Conservation (phyloP, 1,284 basidiomycete genomes). For the Malassezia brasiliensis region DNA sequence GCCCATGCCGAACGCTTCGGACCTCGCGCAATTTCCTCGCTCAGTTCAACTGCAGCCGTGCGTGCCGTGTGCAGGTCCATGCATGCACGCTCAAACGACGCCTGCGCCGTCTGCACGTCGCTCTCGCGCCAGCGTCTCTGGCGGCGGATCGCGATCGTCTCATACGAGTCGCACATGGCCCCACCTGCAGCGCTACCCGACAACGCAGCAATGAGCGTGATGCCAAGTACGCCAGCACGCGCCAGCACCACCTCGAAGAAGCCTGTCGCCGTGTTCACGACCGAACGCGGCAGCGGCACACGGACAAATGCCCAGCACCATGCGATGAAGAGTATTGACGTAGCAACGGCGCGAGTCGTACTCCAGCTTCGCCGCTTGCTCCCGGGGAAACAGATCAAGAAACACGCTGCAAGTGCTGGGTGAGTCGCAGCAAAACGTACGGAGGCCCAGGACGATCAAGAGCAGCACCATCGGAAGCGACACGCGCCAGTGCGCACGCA, state of each 20-base stretch:
- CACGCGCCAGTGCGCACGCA: slow-evolving; percentile 21
- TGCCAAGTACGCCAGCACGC: slow-evolving; percentile 49
- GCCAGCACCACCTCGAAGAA: slow-evolving; percentile 28
- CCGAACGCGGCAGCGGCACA: slow-evolving; percentile 35
- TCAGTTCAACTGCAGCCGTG: slow-evolving; percentile 9
- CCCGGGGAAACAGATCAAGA: slow-evolving; percentile 30
- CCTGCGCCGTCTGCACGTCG: slow-evolving; percentile 20
- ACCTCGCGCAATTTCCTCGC: background rate
- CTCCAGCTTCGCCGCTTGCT: slow-evolving; percentile 7
- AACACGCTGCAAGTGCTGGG: slow-evolving; percentile 29
- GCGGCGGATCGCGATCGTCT: slow-evolving; percentile 27
- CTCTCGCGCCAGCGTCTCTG: slow-evolving; percentile 17
- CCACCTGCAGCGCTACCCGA: slow-evolving; percentile 50
- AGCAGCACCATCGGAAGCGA: slow-evolving; percentile 18
- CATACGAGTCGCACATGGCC: slow-evolving; percentile 50
- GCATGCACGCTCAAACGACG: slow-evolving; percentile 26
- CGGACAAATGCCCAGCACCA: slow-evolving; percentile 40
- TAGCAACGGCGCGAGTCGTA: slow-evolving; percentile 19
- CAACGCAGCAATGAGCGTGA: slow-evolving; percentile 49
- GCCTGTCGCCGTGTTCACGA: slow-evolving; percentile 14
- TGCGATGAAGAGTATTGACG: slow-evolving; percentile 25
- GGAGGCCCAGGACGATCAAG: slow-evolving; percentile 23
- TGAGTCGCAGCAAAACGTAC: slow-evolving; percentile 16
- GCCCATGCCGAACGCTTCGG: slow-evolving; percentile 6
- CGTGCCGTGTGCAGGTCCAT: slow-evolving; percentile 25